Conservation (phyloP, 129 eudicot genomes). For the sunflower (Helianthus annuus) region HanXRQr2.0-SUNRISE NC_035448.2:61642293-61642792, state of each 20-base stretch:
- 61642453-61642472: constrained; percentile 39
- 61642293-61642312: too few species aligned
- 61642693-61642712: neutral
- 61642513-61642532: constrained; percentile 32
- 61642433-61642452: constrained; percentile 40
- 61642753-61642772: too few species aligned
- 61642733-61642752: too few species aligned
- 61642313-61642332: too few species aligned
- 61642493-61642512: neutral
- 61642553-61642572: neutral
- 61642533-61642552: constrained; percentile 12
- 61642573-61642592: constrained; percentile 16
- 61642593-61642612: constrained; percentile 14
- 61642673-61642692: neutral
- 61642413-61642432: constrained; percentile 34
- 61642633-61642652: neutral
- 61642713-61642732: too few species aligned
- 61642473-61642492: constrained; percentile 13
- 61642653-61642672: constrained; percentile 8
- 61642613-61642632: neutral
- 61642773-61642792: too few species aligned
- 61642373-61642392: neutral
- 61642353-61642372: neutral
- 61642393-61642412: neutral
- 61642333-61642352: too few species aligned